A percentile compares a stretch with the other conserved stretches of the same genome.
These are phyloP conservation scores for Lactifluus subvellereus DNA, from an alignment of 768 basidiomycete species.

Conservation along the genomic window DNA sequence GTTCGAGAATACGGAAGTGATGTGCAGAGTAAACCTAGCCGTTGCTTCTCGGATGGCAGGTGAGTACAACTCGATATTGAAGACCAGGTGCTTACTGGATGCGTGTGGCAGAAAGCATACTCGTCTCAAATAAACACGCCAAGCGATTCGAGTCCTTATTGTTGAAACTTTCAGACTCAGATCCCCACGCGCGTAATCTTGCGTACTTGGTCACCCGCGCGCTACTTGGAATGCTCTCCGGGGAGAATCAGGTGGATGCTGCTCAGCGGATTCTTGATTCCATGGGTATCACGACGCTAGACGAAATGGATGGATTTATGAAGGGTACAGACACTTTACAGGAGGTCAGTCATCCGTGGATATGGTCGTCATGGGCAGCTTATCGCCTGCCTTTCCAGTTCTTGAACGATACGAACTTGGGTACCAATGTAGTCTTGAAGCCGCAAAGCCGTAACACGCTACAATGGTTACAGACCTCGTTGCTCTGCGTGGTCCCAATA, in stretches of 20 bases:
- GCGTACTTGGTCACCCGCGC: slow-evolving; percentile 59
- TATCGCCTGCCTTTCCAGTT: slow-evolving; percentile 33
- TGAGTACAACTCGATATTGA: slow-evolving; percentile 29
- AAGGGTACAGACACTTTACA: slow-evolving; percentile 29
- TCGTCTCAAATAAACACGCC: slow-evolving; percentile 42
- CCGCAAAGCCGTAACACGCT: slow-evolving; percentile 53
- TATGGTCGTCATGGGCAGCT: not conserved
- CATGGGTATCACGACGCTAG: slow-evolving; percentile 43
- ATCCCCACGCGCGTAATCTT: slow-evolving; percentile 50
- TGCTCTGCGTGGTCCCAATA: slow-evolving; percentile 46
- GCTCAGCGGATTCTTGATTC: slow-evolving; percentile 44
- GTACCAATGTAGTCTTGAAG: slow-evolving; percentile 49
- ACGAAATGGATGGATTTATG: slow-evolving; percentile 38
- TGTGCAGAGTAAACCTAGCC: slow-evolving; percentile 47
- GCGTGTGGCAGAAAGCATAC: slow-evolving; percentile 51
- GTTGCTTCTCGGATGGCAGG: slow-evolving; percentile 63
- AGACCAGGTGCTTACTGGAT: not conserved
- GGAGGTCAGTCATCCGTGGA: slow-evolving; percentile 26
- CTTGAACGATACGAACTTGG: slow-evolving; percentile 40
- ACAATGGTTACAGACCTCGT: slow-evolving; percentile 51
- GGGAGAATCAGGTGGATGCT: slow-evolving; percentile 51
- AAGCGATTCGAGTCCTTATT: slow-evolving; percentile 47
- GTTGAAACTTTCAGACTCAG: slow-evolving; percentile 42
- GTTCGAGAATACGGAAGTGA: slow-evolving; percentile 36
- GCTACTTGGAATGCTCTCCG: slow-evolving; percentile 50